phyloP scores from a whole-genome alignment of 345 rosid genomes.

The Gossypium rotundifolium region DNA sequence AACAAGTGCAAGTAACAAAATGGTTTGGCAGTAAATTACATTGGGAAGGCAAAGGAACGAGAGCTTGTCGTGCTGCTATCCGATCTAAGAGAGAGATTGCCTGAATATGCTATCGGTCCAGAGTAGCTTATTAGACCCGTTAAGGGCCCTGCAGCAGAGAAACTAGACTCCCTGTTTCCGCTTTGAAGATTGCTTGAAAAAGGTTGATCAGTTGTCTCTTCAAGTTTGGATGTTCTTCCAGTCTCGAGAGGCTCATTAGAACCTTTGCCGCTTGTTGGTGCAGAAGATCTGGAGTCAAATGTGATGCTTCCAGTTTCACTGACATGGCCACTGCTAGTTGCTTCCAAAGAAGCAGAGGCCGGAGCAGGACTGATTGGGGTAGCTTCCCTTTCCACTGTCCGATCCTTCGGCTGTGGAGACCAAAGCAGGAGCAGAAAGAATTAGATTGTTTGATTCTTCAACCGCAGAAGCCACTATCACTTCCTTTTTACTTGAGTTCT shows the following conservation, averaged over 20 bases:
- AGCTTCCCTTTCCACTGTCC: constrained; percentile 8
- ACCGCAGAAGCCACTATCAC: constrained; percentile 3
- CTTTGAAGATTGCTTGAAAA: constrained; percentile 26
- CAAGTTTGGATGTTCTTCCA: constrained; percentile 14
- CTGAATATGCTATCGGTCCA: constrained; percentile 60
- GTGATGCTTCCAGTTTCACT: constrained; percentile 31
- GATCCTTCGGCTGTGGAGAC: constrained; percentile 15
- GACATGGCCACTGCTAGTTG: constrained; percentile 10
- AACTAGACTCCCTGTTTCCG: constrained; percentile 60
- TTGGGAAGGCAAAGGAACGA: constrained; percentile 89
- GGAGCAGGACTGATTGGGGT: constrained; percentile 4
- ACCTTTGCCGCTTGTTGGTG: constrained; percentile 11
- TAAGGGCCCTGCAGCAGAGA: constrained; percentile 54
- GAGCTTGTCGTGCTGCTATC: constrained; percentile 93
- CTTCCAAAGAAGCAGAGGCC: constrained; percentile 18
- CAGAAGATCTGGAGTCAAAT: constrained; percentile 22
- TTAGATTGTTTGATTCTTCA: constrained; percentile 11
- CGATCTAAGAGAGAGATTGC: constrained; percentile 74
- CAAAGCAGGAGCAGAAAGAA: constrained; percentile 1
- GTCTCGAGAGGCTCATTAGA: constrained; percentile 15
- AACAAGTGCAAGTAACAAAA: background rate
- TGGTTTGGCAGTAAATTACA: constrained; percentile 33
- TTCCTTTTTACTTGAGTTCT: constrained; percentile 24
- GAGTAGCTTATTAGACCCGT: constrained; percentile 61
- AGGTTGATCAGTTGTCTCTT: constrained; percentile 20